Conservation (phyloP, 2,329 filamentous ascomycete genomes). For the Pestalotiopsis sp. region DNA sequence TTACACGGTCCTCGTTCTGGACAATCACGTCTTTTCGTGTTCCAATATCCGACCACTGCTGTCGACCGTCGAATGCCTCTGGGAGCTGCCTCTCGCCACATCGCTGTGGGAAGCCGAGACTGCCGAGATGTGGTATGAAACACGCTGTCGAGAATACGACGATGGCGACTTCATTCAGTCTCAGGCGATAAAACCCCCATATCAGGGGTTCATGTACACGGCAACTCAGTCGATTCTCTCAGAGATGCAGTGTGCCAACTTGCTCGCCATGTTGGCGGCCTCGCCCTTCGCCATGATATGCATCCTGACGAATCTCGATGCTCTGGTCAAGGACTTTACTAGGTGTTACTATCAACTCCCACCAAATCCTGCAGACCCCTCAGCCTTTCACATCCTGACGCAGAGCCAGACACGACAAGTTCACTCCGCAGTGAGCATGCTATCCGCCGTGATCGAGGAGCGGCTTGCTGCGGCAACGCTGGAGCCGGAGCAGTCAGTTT, state of each 20-base stretch:
- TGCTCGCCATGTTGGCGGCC: not conserved
- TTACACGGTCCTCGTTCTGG: not conserved
- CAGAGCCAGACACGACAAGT: not conserved
- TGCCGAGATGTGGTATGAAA: not conserved
- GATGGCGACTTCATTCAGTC: too few relatives aligned
- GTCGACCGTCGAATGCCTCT: not conserved
- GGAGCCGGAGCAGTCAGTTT: not conserved
- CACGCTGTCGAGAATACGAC: not conserved
- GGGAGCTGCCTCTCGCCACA: not conserved
- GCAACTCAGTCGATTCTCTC: not conserved
- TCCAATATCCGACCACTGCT: not conserved
- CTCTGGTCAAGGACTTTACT: slow-evolving; percentile 6
- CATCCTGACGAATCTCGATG: not conserved
- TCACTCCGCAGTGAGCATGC: not conserved
- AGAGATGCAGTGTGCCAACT: not conserved
- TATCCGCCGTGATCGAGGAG: not conserved
- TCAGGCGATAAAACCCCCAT: not conserved
- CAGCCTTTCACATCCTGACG: slow-evolving; percentile 1
- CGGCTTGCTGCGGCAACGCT: not conserved
- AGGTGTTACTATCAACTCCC: slow-evolving; percentile 5
- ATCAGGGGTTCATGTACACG: not conserved
- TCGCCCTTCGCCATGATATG: not conserved
- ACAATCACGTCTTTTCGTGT: slow-evolving; percentile 4
- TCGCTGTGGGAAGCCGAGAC: not conserved
- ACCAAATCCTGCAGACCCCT: not conserved